Evolutionary conservation across 1,139 yeast species (phyloP).

Genomic region (Meyerozyma guilliermondii): DNA sequence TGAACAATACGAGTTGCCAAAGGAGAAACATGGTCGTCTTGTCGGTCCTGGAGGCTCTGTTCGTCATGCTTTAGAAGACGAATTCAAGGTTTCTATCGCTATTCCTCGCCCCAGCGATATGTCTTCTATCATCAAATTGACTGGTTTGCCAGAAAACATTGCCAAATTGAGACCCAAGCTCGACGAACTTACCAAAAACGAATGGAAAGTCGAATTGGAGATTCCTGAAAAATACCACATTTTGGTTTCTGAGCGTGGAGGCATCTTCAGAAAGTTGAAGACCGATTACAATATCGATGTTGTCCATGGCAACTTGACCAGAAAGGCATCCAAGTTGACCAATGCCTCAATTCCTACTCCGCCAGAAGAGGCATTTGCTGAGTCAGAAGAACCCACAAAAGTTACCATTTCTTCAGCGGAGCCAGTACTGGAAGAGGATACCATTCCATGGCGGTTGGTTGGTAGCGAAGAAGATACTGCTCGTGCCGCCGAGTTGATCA

Average conservation of each 20-base stretch:
- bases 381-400: constrained; percentile 32
- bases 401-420: constrained; percentile 35
- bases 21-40: constrained; percentile 69
- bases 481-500: constrained; percentile 33
- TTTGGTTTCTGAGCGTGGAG: constrained; percentile 66
- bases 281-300: constrained; percentile 55
- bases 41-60: constrained; percentile 81
- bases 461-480: constrained; percentile 40
- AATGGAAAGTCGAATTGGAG: constrained; percentile 41
- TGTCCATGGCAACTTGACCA: constrained; percentile 51
- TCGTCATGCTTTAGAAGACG: constrained; percentile 70
- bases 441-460: constrained; percentile 62
- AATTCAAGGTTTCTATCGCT: constrained; percentile 56
- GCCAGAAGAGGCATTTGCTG: constrained; percentile 47
- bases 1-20: constrained; percentile 57
- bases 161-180: constrained; percentile 51
- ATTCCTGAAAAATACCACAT: constrained; percentile 59
- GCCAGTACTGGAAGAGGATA: constrained; percentile 25
- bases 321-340: constrained; percentile 49
- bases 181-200: constrained; percentile 49
- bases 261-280: constrained; percentile 54
- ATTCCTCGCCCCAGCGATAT: constrained; percentile 62
- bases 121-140: constrained; percentile 41
- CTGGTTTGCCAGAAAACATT: constrained; percentile 61
- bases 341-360: constrained; percentile 41